Percentiles rank a stretch among this genome's conserved stretches.
phyloP scores from a whole-genome alignment of 2,329 filamentous ascomycete genomes.

The Polychaeton citri region DNA sequence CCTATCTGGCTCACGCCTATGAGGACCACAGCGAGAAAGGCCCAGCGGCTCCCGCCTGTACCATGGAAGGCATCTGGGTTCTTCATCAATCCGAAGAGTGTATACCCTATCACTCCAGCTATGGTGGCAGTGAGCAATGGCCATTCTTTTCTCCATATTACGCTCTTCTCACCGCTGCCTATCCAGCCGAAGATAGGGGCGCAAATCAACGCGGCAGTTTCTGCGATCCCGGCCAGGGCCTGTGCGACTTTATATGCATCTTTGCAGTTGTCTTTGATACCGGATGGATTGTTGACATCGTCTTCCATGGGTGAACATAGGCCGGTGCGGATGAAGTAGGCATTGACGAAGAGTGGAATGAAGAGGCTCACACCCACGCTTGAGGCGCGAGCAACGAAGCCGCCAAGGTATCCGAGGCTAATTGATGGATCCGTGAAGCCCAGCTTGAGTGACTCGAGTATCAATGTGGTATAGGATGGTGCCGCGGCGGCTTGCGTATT shows the following conservation, averaged over 20 bases:
- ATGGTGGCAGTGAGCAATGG: constrained; percentile 61
- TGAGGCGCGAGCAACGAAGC: constrained; percentile 86
- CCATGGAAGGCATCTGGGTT: constrained; percentile 61
- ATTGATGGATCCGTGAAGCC: constrained; percentile 68
- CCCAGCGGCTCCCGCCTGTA: constrained; percentile 42
- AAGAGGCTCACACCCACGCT: constrained; percentile 93
- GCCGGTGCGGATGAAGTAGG: constrained; percentile 71
- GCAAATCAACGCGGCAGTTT: constrained; percentile 70
- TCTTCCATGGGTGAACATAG: constrained; percentile 45
- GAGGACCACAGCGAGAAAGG: constrained; percentile 59
- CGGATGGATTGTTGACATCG: constrained; percentile 25
- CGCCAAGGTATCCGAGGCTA: constrained; percentile 76
- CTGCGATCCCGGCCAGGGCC: constrained; percentile 76
- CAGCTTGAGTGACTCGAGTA: constrained; percentile 35
- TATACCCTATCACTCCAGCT: constrained; percentile 67
- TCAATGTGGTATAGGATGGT: constrained; percentile 40
- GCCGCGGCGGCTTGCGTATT: constrained; percentile 24
- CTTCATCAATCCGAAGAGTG: constrained; percentile 57
- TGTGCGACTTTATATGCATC: constrained; percentile 80
- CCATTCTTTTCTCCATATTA: constrained; percentile 41
- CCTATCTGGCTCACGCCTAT: constrained; percentile 92
- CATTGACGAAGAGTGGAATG: constrained; percentile 83
- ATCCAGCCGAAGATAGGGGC: constrained; percentile 81
- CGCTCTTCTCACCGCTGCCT: constrained; percentile 34
- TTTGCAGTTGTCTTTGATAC: constrained; percentile 74